Evolutionary conservation across 345 rosid species (phyloP).

Genomic region (Eucalyptus rudis): DNA sequence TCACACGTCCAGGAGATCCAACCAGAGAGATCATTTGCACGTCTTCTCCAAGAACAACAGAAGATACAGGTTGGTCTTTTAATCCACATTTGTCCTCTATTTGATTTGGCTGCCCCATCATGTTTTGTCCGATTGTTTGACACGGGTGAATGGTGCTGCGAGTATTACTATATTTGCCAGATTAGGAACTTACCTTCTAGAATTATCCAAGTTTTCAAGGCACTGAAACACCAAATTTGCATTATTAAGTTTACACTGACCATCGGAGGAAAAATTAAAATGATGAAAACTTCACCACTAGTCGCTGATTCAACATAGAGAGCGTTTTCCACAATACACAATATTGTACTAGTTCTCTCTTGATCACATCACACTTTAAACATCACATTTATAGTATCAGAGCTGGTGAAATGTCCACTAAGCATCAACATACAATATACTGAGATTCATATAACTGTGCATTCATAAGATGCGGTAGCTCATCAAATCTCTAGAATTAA

Average conservation of each 20-base stretch:
- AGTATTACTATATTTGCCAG: background rate
- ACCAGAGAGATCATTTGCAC: background rate
- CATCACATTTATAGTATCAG: background rate
- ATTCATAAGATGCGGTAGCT: background rate
- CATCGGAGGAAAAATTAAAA: background rate
- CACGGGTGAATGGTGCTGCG: background rate
- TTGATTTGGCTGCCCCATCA: background rate
- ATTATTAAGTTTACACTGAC: background rate
- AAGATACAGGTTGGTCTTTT: background rate
- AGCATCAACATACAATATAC: background rate
- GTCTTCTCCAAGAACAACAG: background rate
- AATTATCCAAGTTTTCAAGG: background rate
- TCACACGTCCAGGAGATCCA: background rate
- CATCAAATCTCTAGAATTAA: background rate
- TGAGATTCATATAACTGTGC: background rate
- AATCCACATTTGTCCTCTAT: background rate
- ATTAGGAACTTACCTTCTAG: background rate
- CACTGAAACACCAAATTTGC: background rate
- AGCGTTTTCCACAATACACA: background rate
- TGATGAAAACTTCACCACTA: background rate
- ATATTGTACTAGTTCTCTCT: background rate
- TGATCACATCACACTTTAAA: background rate
- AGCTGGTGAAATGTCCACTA: background rate
- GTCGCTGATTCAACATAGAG: background rate
- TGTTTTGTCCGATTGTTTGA: background rate